phyloP scores from a whole-genome alignment of 192 early-diverging fungal species.

The Linnemannia zychae region DNA sequence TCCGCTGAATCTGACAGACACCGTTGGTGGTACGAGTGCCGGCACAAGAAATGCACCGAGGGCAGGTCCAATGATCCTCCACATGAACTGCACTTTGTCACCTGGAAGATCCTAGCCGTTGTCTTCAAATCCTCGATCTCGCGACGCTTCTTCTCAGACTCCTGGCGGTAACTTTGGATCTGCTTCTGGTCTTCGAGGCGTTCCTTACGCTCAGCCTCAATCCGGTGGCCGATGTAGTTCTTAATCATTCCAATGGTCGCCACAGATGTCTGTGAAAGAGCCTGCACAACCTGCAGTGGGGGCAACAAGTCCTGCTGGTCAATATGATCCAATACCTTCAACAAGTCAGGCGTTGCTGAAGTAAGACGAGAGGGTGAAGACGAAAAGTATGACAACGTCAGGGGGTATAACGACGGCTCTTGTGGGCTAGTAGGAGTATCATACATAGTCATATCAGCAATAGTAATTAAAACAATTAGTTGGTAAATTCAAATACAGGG shows the following conservation, averaged over 20 bases:
- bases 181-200: conserved; percentile 76
- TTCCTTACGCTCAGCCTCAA: conserved; percentile 78
- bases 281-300: conserved; percentile 91
- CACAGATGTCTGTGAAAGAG: conserved; percentile 80
- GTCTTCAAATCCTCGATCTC: conserved; percentile 89
- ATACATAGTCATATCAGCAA: neutral
- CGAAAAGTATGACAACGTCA: conserved; percentile 80
- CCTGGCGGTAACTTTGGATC: conserved; percentile 83
- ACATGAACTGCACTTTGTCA: conserved; percentile 81
- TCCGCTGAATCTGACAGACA: conserved; percentile 67
- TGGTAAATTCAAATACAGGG: neutral
- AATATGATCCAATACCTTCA: conserved; percentile 85
- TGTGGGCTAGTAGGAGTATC: conserved; percentile 56
- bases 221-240: conserved; percentile 83
- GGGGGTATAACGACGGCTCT: conserved; percentile 77
- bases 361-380: conserved; percentile 73
- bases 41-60: conserved; percentile 93
- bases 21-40: conserved; percentile 95
- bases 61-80: conserved; percentile 88
- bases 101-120: conserved; percentile 79
- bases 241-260: conserved; percentile 92
- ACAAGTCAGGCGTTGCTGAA: conserved; percentile 68
- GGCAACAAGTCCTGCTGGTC: conserved; percentile 89
- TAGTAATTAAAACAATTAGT: neutral
- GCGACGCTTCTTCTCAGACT: conserved; percentile 79